Percentiles rank a stretch among this genome's conserved stretches.
phyloP scores from a whole-genome alignment of 805 yeast species.

The Candida mattraensis region DNA sequence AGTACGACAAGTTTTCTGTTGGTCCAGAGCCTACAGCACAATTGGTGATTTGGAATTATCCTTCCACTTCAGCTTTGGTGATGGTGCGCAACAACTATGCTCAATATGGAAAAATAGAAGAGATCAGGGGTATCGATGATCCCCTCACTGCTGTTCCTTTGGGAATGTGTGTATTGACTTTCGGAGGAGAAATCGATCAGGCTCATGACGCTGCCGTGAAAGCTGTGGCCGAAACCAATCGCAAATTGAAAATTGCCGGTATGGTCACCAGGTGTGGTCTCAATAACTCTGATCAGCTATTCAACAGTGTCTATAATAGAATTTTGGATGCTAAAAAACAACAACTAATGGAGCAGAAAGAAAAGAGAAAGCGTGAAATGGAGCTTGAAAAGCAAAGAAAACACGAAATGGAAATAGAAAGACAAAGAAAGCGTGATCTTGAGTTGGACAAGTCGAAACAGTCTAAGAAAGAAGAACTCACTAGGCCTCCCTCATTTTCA shows the following conservation, averaged over 20 bases:
- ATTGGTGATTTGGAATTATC: slow-evolving; percentile 67
- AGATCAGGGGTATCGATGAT: slow-evolving; percentile 60
- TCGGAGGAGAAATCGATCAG: slow-evolving; percentile 53
- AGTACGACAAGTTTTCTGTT: slow-evolving; percentile 67
- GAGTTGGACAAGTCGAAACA: slow-evolving; percentile 6
- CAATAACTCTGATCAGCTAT: slow-evolving; percentile 43
- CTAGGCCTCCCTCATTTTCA: slow-evolving; percentile 1
- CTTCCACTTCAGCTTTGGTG: slow-evolving; percentile 48
- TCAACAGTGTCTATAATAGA: slow-evolving; percentile 32
- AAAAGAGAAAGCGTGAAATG: slow-evolving; percentile 24
- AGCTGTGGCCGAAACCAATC: slow-evolving; percentile 43
- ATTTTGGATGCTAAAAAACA: slow-evolving; percentile 37
- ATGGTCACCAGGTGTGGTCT: slow-evolving; percentile 51
- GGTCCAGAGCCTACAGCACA: slow-evolving; percentile 75
- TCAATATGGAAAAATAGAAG: slow-evolving; percentile 62
- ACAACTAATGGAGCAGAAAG: slow-evolving; percentile 33
- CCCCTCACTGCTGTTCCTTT: slow-evolving; percentile 77
- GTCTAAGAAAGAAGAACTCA: not conserved
- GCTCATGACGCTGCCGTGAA: slow-evolving; percentile 47
- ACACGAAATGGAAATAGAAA: slow-evolving; percentile 14
- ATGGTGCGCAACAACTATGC: slow-evolving; percentile 53
- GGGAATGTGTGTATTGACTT: slow-evolving; percentile 66
- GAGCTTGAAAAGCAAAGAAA: slow-evolving; percentile 16
- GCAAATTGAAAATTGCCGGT: slow-evolving; percentile 50
- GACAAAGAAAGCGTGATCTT: slow-evolving; percentile 4